phyloP scores from a whole-genome alignment of 768 basidiomycete genomes.

The Termitomyces sp. region DNA sequence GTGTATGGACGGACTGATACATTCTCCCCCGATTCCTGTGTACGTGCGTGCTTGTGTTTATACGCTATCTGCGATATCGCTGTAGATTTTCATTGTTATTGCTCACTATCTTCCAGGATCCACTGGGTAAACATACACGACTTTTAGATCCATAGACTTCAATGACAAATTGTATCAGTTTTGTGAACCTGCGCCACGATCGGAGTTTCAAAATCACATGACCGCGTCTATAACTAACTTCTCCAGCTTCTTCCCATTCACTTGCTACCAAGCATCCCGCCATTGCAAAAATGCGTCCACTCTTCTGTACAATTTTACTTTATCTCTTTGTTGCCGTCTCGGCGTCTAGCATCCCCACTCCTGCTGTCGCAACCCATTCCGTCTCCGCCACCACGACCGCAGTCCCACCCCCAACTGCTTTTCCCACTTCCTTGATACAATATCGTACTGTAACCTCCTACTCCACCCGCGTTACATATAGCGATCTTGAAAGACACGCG shows the following conservation, averaged over 20 bases:
- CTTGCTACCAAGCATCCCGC: background rate
- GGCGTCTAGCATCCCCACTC: background rate
- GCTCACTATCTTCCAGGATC: background rate
- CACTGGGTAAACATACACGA: background rate
- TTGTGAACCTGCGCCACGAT: background rate
- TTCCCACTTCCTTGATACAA: background rate
- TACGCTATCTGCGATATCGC: background rate
- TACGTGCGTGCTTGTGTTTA: slow-evolving; percentile 1
- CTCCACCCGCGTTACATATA: background rate
- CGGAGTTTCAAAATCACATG: slow-evolving; percentile 4
- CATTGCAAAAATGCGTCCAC: background rate
- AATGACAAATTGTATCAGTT: background rate
- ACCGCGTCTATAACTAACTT: background rate
- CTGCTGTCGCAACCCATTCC: background rate
- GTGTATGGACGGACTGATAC: background rate
- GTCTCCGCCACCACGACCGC: background rate
- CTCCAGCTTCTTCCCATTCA: background rate
- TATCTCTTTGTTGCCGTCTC: background rate
- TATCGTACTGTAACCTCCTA: background rate
- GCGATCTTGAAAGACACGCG: background rate
- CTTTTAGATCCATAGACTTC: background rate
- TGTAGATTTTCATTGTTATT: background rate
- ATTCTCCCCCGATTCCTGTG: background rate
- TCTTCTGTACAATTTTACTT: background rate
- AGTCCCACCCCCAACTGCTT: background rate